Conservation (phyloP, 208 protist genomes). For the Wallacemonas sp. region DNA sequence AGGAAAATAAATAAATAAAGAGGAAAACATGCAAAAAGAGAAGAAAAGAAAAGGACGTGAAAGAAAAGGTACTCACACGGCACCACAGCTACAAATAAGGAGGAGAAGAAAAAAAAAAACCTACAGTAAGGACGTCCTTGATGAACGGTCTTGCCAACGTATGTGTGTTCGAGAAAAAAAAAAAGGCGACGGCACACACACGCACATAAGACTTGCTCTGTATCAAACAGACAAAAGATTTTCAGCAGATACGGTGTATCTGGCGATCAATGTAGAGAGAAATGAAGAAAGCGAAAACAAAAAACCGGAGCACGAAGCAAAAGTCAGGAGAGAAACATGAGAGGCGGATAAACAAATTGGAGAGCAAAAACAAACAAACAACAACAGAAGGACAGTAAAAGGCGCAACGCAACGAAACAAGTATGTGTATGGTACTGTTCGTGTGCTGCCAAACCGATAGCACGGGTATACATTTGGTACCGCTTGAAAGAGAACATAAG, state of each 20-base stretch:
- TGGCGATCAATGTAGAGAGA: constrained; percentile 1
- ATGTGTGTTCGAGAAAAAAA: constrained; percentile 5
- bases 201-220: background rate
- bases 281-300: background rate
- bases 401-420: too few relatives aligned
- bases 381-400: too few relatives aligned
- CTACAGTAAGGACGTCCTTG: background rate
- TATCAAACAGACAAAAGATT: too few relatives aligned
- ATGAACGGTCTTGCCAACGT: constrained; percentile 5
- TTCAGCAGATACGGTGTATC: background rate
- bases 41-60: constrained; percentile 17
- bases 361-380: background rate
- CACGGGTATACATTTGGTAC: too few relatives aligned
- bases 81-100: background rate
- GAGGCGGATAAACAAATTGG: background rate
- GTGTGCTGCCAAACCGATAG: too few relatives aligned
- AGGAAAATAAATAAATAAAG: constrained; percentile 23
- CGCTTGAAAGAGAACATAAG: too few relatives aligned
- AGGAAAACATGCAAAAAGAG: constrained; percentile 4
- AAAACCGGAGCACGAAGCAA: constrained; percentile 17
- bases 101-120: background rate
- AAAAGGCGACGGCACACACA: background rate
- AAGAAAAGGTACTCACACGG: constrained; percentile 13
- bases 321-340: constrained; percentile 16
- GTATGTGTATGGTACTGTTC: too few relatives aligned